Evolutionary conservation across 2,329 filamentous ascomycete species (phyloP).

Genomic region (Neofusicoccum parvum): DNA sequence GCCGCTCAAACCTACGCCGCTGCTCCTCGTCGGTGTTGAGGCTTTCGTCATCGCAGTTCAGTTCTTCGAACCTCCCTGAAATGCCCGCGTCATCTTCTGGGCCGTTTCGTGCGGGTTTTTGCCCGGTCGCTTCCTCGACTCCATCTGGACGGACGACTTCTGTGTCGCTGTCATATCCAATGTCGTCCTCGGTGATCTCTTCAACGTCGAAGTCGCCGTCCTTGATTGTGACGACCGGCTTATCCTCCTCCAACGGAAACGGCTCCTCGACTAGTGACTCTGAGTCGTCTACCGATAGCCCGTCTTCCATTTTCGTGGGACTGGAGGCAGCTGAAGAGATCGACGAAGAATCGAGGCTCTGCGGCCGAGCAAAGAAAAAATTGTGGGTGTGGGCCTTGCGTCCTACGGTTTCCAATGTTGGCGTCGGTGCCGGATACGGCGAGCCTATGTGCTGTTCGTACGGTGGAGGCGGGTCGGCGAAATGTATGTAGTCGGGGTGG

Average conservation of each 20-base stretch:
- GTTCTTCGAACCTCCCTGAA: slow-evolving; percentile 35
- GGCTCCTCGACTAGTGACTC: slow-evolving; percentile 27
- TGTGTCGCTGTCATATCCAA: slow-evolving; percentile 41
- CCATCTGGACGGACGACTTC: slow-evolving; percentile 49
- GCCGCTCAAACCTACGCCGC: slow-evolving; percentile 22
- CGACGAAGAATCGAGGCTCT: slow-evolving; percentile 38
- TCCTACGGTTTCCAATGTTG: slow-evolving; percentile 40
- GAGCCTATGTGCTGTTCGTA: slow-evolving; percentile 37
- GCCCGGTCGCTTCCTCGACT: slow-evolving; percentile 45
- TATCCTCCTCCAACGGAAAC: slow-evolving; percentile 23
- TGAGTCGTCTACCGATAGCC: slow-evolving; percentile 32
- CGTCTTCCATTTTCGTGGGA: slow-evolving; percentile 35
- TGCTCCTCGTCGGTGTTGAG: slow-evolving; percentile 30
- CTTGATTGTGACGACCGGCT: slow-evolving; percentile 25
- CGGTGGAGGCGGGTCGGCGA: slow-evolving; percentile 36
- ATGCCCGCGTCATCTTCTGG: slow-evolving; percentile 35
- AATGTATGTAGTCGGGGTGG: slow-evolving; percentile 13
- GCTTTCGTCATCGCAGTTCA: slow-evolving; percentile 40
- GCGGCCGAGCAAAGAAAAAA: slow-evolving; percentile 41
- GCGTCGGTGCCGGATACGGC: slow-evolving; percentile 35
- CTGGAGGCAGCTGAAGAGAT: slow-evolving; percentile 40
- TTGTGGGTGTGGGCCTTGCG: slow-evolving; percentile 38
- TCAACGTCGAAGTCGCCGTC: slow-evolving; percentile 45
- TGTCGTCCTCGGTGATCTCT: slow-evolving; percentile 42
- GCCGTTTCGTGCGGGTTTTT: slow-evolving; percentile 30